Base-by-base conservation (phyloP, 768 basidiomycete species). In the Mycena amicta region DNA sequence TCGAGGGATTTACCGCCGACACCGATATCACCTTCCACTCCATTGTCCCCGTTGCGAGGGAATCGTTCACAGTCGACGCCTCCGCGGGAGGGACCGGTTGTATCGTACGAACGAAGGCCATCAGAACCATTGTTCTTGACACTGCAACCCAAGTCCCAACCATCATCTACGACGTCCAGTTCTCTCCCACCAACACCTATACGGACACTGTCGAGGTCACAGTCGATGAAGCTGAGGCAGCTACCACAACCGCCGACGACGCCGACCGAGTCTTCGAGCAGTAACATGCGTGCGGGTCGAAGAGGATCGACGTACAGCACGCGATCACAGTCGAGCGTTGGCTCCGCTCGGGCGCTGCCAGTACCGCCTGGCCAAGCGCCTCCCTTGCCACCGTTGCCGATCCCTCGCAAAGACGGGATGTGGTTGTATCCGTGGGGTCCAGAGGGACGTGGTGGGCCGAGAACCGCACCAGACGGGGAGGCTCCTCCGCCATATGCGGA, bases 61-160 rank as follows among this genome's bases (percentile, higher is more conserved):
- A 70, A 70, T 41, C 71, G 75, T 31, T 77, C 75, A 27, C 69
- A 70, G 28, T 77, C 75, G 30, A 73, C 75, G 25, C 75, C 76
- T n/a, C 71, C 65, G 28, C 69, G 76, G 43, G 67, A 69, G 30
- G 46, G 29, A 15, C 64, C 65, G 50, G 53, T 55, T 2, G 28
- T 31, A 16, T 53, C 61, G 23, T 60, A 43, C 11, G 66, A 61
- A 13, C 61, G 62, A 12, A 53, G 62, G 4, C 59, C 59, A 3
- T 64, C 62, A 3, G 58, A 57, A 33, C 59, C 62, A 4, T 25
- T 61, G 12, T 63, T 61, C 47, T 18, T 63, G 27, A 46, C 59
- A 26, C 47, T 23, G 43, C 43, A 23, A 8, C 12, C 8, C 13
- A 26, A 29, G 6, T 28, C 47, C 25, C 6, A 29, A 26, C n/a